Evolutionary conservation across 2,329 filamentous ascomycete genomes (phyloP).

Genomic region (Fusarium ramigenum): DNA sequence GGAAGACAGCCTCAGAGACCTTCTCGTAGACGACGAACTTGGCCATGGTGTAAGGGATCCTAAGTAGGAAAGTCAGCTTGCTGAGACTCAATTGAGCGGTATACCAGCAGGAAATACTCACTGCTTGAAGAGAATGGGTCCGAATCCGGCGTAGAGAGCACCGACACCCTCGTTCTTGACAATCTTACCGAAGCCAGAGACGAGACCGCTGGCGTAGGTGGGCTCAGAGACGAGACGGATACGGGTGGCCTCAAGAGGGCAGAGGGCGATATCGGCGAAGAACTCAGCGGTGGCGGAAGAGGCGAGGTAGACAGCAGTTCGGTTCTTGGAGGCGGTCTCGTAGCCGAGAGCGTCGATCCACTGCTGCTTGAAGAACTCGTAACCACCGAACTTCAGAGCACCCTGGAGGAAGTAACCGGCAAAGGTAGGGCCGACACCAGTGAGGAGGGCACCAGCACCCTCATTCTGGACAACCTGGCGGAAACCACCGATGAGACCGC

Average conservation of each 20-base stretch:
- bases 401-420: slow-evolving; percentile 95
- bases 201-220: slow-evolving; percentile 81
- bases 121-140: slow-evolving; percentile 77
- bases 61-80: slow-evolving; percentile 48
- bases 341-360: slow-evolving; percentile 82
- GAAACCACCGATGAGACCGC: slow-evolving; percentile 86
- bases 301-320: slow-evolving; percentile 82
- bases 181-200: slow-evolving; percentile 86
- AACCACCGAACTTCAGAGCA: slow-evolving; percentile 92
- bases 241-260: slow-evolving; percentile 91
- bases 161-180: slow-evolving; percentile 81
- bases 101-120: slow-evolving; percentile 38
- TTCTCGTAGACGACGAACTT: slow-evolving; percentile 97
- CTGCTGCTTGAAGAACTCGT: slow-evolving; percentile 97
- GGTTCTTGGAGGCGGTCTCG: slow-evolving; percentile 80
- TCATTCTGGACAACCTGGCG: slow-evolving; percentile 84
- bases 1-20: slow-evolving; percentile 79
- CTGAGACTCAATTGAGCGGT: neutral
- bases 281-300: slow-evolving; percentile 73
- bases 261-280: slow-evolving; percentile 83
- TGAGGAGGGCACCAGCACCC: slow-evolving; percentile 86
- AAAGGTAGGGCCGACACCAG: slow-evolving; percentile 84
- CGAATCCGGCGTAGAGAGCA: slow-evolving; percentile 92
- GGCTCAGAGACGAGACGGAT: slow-evolving; percentile 92
- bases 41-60: slow-evolving; percentile 92